Evolutionary conservation across 2,329 filamentous ascomycete genomes (phyloP).

Genomic region (Clonostachys solani): DNA sequence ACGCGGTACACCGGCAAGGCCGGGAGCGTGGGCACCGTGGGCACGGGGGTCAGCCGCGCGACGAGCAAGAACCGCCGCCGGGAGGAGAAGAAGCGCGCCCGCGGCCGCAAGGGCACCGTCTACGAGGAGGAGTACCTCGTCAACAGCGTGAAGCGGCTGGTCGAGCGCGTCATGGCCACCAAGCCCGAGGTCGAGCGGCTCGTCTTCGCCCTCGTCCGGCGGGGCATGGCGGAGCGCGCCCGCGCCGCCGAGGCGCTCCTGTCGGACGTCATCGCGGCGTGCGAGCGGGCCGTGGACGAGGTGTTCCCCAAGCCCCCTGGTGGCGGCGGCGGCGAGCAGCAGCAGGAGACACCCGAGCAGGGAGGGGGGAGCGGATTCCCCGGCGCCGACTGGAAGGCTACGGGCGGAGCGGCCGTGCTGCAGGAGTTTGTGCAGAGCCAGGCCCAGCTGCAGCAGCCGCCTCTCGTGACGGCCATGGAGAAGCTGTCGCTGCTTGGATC

Average conservation of each 20-base stretch:
- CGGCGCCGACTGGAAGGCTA: constrained; percentile 22
- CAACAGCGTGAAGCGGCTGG: constrained; percentile 76
- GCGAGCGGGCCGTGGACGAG: constrained; percentile 61
- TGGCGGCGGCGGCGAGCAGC: constrained; percentile 8
- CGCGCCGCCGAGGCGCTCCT: constrained; percentile 71
- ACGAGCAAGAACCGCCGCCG: constrained; percentile 84
- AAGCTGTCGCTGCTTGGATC: constrained; percentile 44
- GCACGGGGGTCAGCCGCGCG: constrained; percentile 69
- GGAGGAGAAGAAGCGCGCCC: constrained; percentile 91
- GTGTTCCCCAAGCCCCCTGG: constrained; percentile 49
- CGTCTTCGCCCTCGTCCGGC: constrained; percentile 70
- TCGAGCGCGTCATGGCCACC: constrained; percentile 74
- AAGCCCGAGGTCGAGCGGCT: constrained; percentile 70
- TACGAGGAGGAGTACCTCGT: constrained; percentile 98
- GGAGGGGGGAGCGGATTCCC: constrained; percentile 11
- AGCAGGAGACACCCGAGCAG: constrained; percentile 7
- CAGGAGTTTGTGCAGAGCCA: constrained; percentile 39
- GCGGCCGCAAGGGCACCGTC: constrained; percentile 92
- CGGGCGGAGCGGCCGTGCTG: constrained; percentile 48
- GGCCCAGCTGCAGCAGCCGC: constrained; percentile 39
- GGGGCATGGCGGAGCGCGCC: constrained; percentile 85
- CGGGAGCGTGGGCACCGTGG: constrained; percentile 60
- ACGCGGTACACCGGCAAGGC: constrained; percentile 81
- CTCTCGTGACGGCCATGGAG: constrained; percentile 42
- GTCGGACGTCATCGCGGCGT: constrained; percentile 69